Evolutionary conservation across 75 land plant genomes (phyloP).

Genomic region (Isoetes taiwanensis): DNA sequence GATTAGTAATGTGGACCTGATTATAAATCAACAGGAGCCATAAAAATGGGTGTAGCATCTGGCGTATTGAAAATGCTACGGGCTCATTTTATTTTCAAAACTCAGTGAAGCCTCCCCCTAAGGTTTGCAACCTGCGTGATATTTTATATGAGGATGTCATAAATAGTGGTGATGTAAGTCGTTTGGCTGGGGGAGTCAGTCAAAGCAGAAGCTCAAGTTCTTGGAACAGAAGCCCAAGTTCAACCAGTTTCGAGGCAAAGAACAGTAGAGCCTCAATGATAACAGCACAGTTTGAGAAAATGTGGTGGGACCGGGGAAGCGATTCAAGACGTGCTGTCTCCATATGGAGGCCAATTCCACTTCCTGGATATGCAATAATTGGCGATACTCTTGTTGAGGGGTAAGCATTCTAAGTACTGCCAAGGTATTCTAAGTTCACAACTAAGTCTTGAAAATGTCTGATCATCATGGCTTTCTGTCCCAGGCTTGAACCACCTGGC

Average conservation of each 20-base stretch:
- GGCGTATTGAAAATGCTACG: conserved; percentile 71
- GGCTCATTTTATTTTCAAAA: conserved; percentile 72
- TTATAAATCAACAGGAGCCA: background rate
- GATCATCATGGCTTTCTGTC: background rate
- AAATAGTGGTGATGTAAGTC: background rate
- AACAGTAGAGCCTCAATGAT: conserved; percentile 19
- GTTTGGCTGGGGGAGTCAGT: background rate
- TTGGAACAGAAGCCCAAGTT: conserved; percentile 2
- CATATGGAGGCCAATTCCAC: conserved; percentile 80
- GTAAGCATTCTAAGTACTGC: conserved; percentile 24
- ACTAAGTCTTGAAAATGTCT: too few species aligned
- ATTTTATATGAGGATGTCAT: conserved; percentile 3
- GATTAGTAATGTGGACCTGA: background rate
- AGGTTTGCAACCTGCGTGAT: conserved; percentile 48
- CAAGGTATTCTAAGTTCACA: background rate
- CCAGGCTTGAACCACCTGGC: conserved; percentile 87
- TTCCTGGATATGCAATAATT: conserved; percentile 64
- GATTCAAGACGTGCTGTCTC: conserved; percentile 62
- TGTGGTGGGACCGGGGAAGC: conserved; percentile 96
- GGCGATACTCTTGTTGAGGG: conserved; percentile 92
- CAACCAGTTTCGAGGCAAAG: conserved; percentile 39
- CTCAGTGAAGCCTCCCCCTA: conserved; percentile 40
- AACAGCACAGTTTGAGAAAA: conserved; percentile 82
- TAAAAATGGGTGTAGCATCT: conserved; percentile 72
- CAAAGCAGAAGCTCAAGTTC: background rate